Evolutionary conservation across 2,329 filamentous ascomycete species (phyloP), one percentile per base, ranked within the genome.

Genomic region (Sporothrix brasiliensis): DNA sequence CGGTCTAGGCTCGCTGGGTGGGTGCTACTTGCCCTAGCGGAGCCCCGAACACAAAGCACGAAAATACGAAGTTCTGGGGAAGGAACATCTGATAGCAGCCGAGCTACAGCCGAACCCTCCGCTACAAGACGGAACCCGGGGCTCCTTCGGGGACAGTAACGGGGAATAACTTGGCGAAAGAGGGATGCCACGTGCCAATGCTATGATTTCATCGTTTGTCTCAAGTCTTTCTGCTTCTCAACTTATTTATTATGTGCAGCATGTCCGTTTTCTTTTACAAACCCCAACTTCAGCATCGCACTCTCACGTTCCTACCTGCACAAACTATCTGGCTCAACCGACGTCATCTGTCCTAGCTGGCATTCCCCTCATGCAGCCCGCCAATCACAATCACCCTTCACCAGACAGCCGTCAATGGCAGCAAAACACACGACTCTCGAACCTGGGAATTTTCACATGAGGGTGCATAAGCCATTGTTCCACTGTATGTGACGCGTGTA

Each of bases 31-130:
- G 30, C 47, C 24, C 58, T 34, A 65, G 61, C 10, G 14, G n/a
- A 34, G 24, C 61, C 44, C 44, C 41, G 44, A 65, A n/a, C 44
- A 14, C 27, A 21, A 30, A 30, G 44, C 47, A 66, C 63, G 63
- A 66, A 66, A 66, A 52, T 66, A 66, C 47, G 10, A 39, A 39
- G 19, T 52, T 66, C 47, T 3, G 47, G 16, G 44, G 44, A 39
- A 66, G 30, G 61, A 65, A 13, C 61, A 6, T n/a, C 14, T 30
- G 52, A 19, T 27, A 21, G 54, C n/a, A 61, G 56, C 68, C 68
- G 68, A 69, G 68, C 30, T 69, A 63, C 68, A 53, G 56, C 56
- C 68, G 68, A 69, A 21, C 16, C 27, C 13, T 21, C 11, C 44
- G 6, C 47, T 52, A 65, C 41, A 67, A 53, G n/a, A 27, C 47